Evolutionary conservation across 768 basidiomycete species (phyloP).

Genomic region (Hygrophorus russula): DNA sequence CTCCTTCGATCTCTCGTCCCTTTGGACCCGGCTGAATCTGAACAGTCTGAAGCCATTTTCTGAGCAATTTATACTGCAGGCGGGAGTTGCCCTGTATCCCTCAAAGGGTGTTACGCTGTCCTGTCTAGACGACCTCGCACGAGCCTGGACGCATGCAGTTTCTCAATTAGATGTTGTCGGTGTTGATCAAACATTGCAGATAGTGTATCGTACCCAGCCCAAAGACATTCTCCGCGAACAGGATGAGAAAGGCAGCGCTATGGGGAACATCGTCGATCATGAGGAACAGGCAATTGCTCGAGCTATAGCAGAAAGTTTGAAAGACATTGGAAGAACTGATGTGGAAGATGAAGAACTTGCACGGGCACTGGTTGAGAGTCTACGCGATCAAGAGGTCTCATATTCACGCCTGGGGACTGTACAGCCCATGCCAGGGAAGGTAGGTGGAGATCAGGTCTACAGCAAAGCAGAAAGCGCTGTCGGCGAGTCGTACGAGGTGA

Average conservation of each 20-base stretch:
- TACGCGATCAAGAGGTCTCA: background rate
- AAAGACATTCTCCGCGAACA: slow-evolving; percentile 8
- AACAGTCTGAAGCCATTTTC: slow-evolving; percentile 38
- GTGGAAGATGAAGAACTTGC: slow-evolving; percentile 4
- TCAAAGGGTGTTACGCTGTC: slow-evolving; percentile 10
- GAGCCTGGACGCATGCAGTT: slow-evolving; percentile 20
- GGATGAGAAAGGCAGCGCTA: slow-evolving; percentile 10
- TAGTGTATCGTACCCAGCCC: slow-evolving; percentile 41
- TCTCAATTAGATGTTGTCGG: slow-evolving; percentile 16
- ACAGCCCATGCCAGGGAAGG: background rate
- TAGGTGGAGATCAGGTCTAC: background rate
- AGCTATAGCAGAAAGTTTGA: slow-evolving; percentile 37
- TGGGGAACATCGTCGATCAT: slow-evolving; percentile 6
- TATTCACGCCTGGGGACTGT: background rate
- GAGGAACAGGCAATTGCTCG: slow-evolving; percentile 33
- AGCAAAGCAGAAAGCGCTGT: background rate
- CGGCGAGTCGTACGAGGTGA: no score
- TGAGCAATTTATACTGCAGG: slow-evolving; percentile 32
- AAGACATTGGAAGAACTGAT: slow-evolving; percentile 9
- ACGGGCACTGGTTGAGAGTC: background rate
- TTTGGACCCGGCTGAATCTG: slow-evolving; percentile 41
- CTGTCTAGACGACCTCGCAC: slow-evolving; percentile 29
- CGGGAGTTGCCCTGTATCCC: slow-evolving; percentile 18
- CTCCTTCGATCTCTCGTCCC: slow-evolving; percentile 36
- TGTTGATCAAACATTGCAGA: slow-evolving; percentile 30